Percentiles rank a stretch among this genome's conserved stretches.
phyloP scores from a whole-genome alignment of 495 filamentous ascomycete species.

The Recurvomyces mirabilis region DNA sequence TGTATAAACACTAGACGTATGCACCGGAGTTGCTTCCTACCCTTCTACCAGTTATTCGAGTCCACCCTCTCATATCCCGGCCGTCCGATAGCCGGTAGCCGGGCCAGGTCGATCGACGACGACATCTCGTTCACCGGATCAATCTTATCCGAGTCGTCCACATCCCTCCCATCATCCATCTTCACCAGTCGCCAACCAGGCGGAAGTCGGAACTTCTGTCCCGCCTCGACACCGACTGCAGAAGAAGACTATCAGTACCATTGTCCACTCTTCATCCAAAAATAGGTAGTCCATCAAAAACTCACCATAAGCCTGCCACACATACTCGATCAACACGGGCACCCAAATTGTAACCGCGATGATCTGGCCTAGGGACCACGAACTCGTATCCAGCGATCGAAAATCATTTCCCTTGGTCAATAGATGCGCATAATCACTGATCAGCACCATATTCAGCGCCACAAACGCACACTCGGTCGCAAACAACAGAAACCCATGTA shows the following conservation, averaged over 20 bases:
- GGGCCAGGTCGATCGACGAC: background rate
- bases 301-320: constrained; percentile 1
- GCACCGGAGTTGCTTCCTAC: no score
- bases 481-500: background rate
- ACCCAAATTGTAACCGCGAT: constrained; percentile 9
- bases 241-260: background rate
- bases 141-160: background rate
- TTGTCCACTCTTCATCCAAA: no score
- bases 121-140: background rate
- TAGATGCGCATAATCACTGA: constrained; percentile 4
- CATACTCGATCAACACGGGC: constrained; percentile 8
- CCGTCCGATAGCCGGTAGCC: background rate
- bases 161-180: background rate
- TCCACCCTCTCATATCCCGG: background rate
- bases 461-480: background rate
- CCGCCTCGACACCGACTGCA: background rate
- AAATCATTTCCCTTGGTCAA: background rate
- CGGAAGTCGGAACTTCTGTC: background rate
- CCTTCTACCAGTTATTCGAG: no score
- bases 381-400: constrained; percentile 3
- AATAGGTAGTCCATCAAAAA: background rate
- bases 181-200: no score
- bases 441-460: constrained; percentile 6
- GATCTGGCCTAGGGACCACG: constrained; percentile 6
- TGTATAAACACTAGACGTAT: no score